Evolutionary conservation across 495 filamentous ascomycete genomes (phyloP), one percentile per base, ranked within the genome.

Genomic region (Neurospora sp.): DNA sequence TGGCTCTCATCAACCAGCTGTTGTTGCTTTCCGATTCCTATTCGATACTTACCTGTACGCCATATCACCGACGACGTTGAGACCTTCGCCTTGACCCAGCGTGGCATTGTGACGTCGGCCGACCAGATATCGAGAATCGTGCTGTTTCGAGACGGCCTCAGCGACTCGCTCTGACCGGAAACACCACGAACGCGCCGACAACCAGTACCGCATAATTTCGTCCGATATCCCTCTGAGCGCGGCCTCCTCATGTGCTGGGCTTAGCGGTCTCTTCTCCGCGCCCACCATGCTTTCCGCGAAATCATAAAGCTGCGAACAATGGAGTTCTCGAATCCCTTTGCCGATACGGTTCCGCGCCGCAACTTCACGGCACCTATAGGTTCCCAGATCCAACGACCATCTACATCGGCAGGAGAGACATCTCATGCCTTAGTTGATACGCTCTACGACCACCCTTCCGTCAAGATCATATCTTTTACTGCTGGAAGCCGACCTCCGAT

Each of bases 401-500:
- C 54, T 34, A 66, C 54, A 3, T 66, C 54, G 4, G 54, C 54
- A 66, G 54, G 54, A 34, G 54, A 66, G 15, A 66, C 54, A 66
- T 9, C 2, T 4, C 6, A 71, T 38, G 75, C 80, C 36, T 39
- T 88, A 6, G 88, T 93, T 71, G 92, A 94, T 76, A 90, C 90
- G 28, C 85, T 96, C 37, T 96, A 89, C 77, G 89, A 84, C 74
- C 89, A 92, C 74, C 88, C 90, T 6, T 89, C 85, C 7, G 89
- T 88, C 39, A 88, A 88, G 74, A 91, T 93, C 75, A 86, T 91
- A 36, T 82, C 89, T 69, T 93, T 93, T 77, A 86, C 78, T 75
- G 89, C 84, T 43, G 85, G 84, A 76, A 84, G 83, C 74, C 84
- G 83, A 39, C 81, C 82, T 71, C 21, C 74, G 2, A 74, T 79